phyloP scores from a whole-genome alignment of 257 asterid genomes.

The Haberlea rhodopensis region DNA sequence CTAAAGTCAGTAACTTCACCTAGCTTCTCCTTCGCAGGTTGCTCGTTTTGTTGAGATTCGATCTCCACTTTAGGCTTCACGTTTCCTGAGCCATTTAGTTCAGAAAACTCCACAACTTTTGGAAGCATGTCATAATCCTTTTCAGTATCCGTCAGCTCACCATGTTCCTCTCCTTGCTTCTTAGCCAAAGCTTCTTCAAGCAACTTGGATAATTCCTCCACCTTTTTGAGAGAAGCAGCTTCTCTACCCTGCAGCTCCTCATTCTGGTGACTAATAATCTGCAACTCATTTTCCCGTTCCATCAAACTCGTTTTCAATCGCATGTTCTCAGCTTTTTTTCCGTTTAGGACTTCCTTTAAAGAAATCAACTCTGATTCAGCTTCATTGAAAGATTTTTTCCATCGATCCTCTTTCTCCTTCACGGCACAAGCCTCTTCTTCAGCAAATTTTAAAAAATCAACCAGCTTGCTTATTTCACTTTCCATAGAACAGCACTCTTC shows the following conservation, averaged over 20 bases:
- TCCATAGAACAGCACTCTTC: constrained; percentile 58
- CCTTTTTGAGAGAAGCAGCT: constrained; percentile 47
- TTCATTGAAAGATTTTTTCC: constrained; percentile 56
- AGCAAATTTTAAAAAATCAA: constrained; percentile 48
- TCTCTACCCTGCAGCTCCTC: constrained; percentile 68
- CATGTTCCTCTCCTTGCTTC: constrained; percentile 48
- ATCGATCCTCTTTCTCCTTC: constrained; percentile 52
- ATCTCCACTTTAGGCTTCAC: constrained; percentile 25
- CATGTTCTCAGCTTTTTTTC: constrained; percentile 83
- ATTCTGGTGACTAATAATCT: constrained; percentile 59
- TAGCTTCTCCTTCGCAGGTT: not conserved
- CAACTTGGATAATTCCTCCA: constrained; percentile 60
- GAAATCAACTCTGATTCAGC: constrained; percentile 67
- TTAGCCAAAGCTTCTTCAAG: constrained; percentile 67
- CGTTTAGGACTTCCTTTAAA: constrained; percentile 76
- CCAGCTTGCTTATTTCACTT: constrained; percentile 56
- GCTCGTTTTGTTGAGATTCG: not conserved
- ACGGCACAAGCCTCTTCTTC: constrained; percentile 54
- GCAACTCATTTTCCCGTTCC: constrained; percentile 74
- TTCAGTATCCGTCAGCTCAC: constrained; percentile 67
- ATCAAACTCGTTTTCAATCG: constrained; percentile 60
- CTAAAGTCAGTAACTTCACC: not conserved
- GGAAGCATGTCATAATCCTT: constrained; percentile 85
- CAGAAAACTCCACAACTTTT: constrained; percentile 81
- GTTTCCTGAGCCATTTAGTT: constrained; percentile 67